A percentile compares a stretch with the other conserved stretches of the same genome.
These are phyloP conservation scores for Diplodia scrobiculata DNA, from an alignment of 2,329 filamentous ascomycete species.

Conservation along the genomic window DNA sequence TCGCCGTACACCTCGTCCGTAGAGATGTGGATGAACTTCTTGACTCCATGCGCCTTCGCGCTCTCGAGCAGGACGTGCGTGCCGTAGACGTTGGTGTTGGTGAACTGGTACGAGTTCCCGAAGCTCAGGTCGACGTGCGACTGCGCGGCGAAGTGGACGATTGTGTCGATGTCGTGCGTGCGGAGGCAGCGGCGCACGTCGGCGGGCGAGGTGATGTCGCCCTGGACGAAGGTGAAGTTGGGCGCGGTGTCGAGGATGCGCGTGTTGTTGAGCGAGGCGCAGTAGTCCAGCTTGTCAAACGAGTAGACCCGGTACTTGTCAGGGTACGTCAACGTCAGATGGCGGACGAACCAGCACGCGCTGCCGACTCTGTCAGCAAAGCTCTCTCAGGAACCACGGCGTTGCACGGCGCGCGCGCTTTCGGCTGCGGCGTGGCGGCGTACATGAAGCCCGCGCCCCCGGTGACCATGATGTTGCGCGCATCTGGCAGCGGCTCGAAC, in stretches of 20 bases:
- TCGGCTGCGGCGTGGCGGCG: conserved; percentile 40
- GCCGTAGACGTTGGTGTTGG: conserved; percentile 77
- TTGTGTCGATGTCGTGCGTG: conserved; percentile 72
- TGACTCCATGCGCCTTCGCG: conserved; percentile 69
- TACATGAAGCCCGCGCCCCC: conserved; percentile 86
- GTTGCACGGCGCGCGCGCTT: conserved; percentile 21
- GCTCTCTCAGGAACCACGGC: background rate
- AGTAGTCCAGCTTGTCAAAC: conserved; percentile 84
- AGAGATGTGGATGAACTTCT: conserved; percentile 77
- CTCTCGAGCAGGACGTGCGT: conserved; percentile 82
- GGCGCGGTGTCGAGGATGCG: conserved; percentile 64
- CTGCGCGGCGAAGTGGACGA: conserved; percentile 84
- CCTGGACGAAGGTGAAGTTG: conserved; percentile 79
- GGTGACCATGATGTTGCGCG: conserved; percentile 80
- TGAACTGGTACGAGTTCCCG: conserved; percentile 79
- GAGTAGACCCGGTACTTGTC: conserved; percentile 76
- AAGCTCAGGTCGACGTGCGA: conserved; percentile 83
- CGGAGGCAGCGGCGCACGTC: conserved; percentile 72
- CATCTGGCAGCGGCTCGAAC: conserved; percentile 68
- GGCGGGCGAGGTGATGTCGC: conserved; percentile 71
- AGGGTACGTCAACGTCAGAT: conserved; percentile 73
- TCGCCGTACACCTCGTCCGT: conserved; percentile 87
- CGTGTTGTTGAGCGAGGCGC: conserved; percentile 78
- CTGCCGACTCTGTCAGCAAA: conserved; percentile 48
- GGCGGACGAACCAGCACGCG: conserved; percentile 80